Percentiles rank a stretch among this genome's conserved stretches.
Evolutionary conservation across 208 protist species (phyloP).

Genomic region (Herpetomonas muscarum): DNA sequence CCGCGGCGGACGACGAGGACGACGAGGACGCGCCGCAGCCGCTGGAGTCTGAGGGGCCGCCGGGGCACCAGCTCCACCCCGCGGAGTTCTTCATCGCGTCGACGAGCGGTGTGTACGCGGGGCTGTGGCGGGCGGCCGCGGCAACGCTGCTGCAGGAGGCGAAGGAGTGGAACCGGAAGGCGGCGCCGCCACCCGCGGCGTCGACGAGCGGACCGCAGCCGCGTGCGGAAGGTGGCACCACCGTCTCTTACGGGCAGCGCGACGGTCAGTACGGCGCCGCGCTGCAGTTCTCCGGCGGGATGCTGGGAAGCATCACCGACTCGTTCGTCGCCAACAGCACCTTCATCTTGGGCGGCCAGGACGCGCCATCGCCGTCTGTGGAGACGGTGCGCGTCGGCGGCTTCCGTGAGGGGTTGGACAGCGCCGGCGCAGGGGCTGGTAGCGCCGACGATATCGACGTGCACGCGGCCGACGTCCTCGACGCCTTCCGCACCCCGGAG

Average conservation of each 20-base stretch:
- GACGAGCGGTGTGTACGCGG: constrained; percentile 48
- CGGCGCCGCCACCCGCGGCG: constrained; percentile 18
- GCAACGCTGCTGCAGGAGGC: constrained; percentile 42
- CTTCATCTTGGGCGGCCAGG: not conserved
- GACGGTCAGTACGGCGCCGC: constrained; percentile 10
- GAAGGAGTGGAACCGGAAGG: constrained; percentile 51
- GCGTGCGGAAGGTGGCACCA: constrained; percentile 6
- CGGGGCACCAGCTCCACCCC: constrained; percentile 38
- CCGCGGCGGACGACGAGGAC: not conserved
- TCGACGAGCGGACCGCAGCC: constrained; percentile 14
- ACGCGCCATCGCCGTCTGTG: not conserved
- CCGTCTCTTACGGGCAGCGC: constrained; percentile 4
- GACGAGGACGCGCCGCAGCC: not conserved
- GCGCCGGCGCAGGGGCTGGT: not conserved
- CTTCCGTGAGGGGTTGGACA: constrained; percentile 3
- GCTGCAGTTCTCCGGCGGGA: constrained; percentile 12
- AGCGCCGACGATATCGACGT: constrained; percentile 5
- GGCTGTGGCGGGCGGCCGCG: constrained; percentile 50
- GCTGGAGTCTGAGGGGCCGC: not conserved
- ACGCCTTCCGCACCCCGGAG: constrained; percentile 63
- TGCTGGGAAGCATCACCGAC: constrained; percentile 34
- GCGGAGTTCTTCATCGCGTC: constrained; percentile 71
- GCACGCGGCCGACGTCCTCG: constrained; percentile 40
- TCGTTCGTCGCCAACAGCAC: constrained; percentile 14
- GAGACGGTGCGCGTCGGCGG: constrained; percentile 16